A percentile compares a stretch with the other conserved stretches of the same genome.
Evolutionary conservation across 2,329 filamentous ascomycete genomes (phyloP).

Genomic region (Hortaea sp.): DNA sequence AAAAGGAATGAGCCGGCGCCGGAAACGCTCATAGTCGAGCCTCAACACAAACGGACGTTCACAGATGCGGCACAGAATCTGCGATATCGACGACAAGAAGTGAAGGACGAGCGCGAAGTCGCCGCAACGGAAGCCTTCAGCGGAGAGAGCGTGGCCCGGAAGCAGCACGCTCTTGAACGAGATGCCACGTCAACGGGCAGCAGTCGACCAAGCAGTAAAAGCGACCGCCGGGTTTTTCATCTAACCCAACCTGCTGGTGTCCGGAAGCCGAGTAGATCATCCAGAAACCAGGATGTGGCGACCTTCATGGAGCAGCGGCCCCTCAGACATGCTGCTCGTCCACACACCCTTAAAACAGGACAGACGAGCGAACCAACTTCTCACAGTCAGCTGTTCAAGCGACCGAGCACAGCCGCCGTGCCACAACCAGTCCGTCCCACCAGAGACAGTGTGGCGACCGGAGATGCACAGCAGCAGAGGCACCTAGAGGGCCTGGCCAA

Average conservation of each 20-base stretch:
- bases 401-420: neutral
- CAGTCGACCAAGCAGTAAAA: neutral
- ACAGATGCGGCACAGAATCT: conserved; percentile 3
- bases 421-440: neutral
- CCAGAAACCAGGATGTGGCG: conserved; percentile 13
- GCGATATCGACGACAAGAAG: conserved; percentile 13
- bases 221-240: neutral
- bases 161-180: neutral
- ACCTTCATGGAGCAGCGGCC: conserved; percentile 17
- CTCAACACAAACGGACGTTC: conserved; percentile 14
- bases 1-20: conserved; percentile 18
- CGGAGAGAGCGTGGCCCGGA: neutral
- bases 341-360: too few species aligned
- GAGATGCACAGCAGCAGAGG: conserved; percentile 1
- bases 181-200: neutral
- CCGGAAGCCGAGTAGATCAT: conserved; percentile 2
- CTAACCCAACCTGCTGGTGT: neutral
- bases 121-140: neutral
- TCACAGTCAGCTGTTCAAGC: conserved; percentile 2
- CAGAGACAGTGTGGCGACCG: neutral
- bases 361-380: neutral
- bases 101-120: neutral
- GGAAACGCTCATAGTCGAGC: conserved; percentile 18
- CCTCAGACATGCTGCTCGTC: too few species aligned
- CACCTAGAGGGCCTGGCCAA: conserved; percentile 15